Conservation (phyloP, 2,329 filamentous ascomycete species). For the Epichloe sylvatica region DNA sequence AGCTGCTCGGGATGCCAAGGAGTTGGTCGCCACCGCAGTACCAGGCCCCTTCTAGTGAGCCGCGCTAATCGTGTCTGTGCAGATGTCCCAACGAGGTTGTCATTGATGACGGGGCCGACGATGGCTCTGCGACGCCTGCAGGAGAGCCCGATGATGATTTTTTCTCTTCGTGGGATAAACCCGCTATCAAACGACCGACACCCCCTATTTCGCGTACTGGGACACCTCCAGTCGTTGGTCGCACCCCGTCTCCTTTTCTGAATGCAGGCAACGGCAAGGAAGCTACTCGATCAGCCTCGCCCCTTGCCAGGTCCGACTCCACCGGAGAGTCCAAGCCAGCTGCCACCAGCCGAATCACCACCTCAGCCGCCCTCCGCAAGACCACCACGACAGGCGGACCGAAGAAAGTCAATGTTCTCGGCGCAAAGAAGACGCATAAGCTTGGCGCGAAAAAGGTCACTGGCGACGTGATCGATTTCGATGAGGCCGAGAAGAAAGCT, state of each 20-base stretch:
- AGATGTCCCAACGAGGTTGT: slow-evolving; percentile 79
- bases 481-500: slow-evolving; percentile 91
- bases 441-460: slow-evolving; percentile 86
- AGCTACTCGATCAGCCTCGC: slow-evolving; percentile 65
- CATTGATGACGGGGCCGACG: slow-evolving; percentile 59
- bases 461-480: slow-evolving; percentile 76
- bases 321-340: slow-evolving; percentile 42
- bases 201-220: slow-evolving; percentile 88
- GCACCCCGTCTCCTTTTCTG: slow-evolving; percentile 82
- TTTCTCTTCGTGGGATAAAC: slow-evolving; percentile 99
- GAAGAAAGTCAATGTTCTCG: slow-evolving; percentile 74
- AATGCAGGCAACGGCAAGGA: slow-evolving; percentile 57
- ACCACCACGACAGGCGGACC: slow-evolving; percentile 46
- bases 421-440: slow-evolving; percentile 71
- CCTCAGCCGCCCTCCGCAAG: slow-evolving; percentile 74
- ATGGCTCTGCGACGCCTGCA: slow-evolving; percentile 61
- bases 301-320: slow-evolving; percentile 51
- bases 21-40: slow-evolving; percentile 40
- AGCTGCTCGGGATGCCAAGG: slow-evolving; percentile 67
- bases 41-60: not conserved
- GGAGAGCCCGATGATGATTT: slow-evolving; percentile 88
- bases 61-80: slow-evolving; percentile 13
- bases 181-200: slow-evolving; percentile 87
- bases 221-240: slow-evolving; percentile 68
- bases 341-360: slow-evolving; percentile 58